Evolutionary conservation across 768 basidiomycete species (phyloP), one percentile per base, ranked within the genome.

Genomic region (Auricularia auricula-judae): DNA sequence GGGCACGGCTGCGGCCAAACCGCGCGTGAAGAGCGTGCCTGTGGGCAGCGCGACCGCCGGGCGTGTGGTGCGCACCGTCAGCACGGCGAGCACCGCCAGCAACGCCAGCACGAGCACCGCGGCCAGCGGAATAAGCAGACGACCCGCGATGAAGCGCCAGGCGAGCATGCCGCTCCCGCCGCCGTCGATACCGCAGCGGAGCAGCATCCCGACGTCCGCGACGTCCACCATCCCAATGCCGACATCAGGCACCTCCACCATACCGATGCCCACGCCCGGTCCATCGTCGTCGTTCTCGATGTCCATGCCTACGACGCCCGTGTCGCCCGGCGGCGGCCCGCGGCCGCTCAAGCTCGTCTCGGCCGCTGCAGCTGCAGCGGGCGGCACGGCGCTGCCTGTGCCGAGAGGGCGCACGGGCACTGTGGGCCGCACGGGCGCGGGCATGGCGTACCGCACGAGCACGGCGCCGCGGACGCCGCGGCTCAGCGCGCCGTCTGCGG

Each of bases 91-190:
- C 53, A 54, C 18, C 11, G n/a, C 53, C 1, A 59, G 29, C 23
- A 59, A 14, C 56, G 56, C 23, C 8, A 59, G 56, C 56, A 23
- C 56, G 56, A 59, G 56, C 56, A 59, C 34, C 23, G 14, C 56
- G 14, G 23, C 56, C 10, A 35, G 29, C 56, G 47, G 47, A 5
- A 21, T 21, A 10, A 21, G 47, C 18, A 51, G 18, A 51, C 47
- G 47, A 18, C 47, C 47, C 5, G 18, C 47, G 18, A 51, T 51
- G 18, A 21, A 16, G 47, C 47, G 47, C 43, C 70, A 67, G 67
- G 34, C 68, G 36, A 71, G 73, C 65, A 73, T 81, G 59, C 82
- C 84, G 36, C 75, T 85, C 29, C 82, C 83, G 12, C 81, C 82
- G 8, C 81, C 81, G 35, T 42, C 39, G 39, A 42, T 42, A 14